Percentiles rank a stretch among this genome's conserved stretches.
Conservation (phyloP, 768 basidiomycete genomes). For the Collybiopsis confluens region DNA sequence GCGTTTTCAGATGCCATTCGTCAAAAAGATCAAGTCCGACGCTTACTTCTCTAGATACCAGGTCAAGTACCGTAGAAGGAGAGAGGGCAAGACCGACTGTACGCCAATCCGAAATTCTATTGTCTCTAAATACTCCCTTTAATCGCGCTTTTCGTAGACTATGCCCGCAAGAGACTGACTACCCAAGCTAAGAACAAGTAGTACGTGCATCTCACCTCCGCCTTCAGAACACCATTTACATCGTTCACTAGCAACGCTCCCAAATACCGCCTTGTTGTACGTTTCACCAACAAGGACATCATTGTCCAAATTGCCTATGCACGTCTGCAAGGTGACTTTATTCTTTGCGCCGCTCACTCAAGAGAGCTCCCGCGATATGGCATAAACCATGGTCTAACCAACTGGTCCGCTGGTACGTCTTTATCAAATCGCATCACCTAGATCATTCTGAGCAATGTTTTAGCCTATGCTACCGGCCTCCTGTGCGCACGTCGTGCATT, state of each 20-base stretch:
- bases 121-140: background rate
- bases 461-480: constrained; percentile 96
- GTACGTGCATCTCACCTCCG: constrained; percentile 33
- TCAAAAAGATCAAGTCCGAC: constrained; percentile 93
- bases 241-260: constrained; percentile 70
- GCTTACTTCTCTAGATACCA: constrained; percentile 99
- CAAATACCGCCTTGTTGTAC: constrained; percentile 97
- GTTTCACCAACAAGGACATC: constrained; percentile 97
- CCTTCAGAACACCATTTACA: background rate
- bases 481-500: constrained; percentile 92
- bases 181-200: constrained; percentile 99
- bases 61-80: constrained; percentile 95
- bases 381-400: constrained; percentile 96
- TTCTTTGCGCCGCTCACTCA: constrained; percentile 84
- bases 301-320: constrained; percentile 96
- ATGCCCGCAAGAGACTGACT: constrained; percentile 95
- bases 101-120: constrained; percentile 20
- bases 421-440: too few species aligned
- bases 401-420: constrained; percentile 88
- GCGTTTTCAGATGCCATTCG: constrained; percentile 77
- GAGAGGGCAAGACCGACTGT: constrained; percentile 99
- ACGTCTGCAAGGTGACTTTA: constrained; percentile 94
- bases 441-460: too few species aligned
- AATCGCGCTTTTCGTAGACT: constrained; percentile 54
- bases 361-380: constrained; percentile 93